Percentiles rank a stretch among this genome's conserved stretches.
These are phyloP conservation scores for Lipomyces lipofer DNA, from an alignment of 805 yeast genomes.

Conservation along the genomic window DNA sequence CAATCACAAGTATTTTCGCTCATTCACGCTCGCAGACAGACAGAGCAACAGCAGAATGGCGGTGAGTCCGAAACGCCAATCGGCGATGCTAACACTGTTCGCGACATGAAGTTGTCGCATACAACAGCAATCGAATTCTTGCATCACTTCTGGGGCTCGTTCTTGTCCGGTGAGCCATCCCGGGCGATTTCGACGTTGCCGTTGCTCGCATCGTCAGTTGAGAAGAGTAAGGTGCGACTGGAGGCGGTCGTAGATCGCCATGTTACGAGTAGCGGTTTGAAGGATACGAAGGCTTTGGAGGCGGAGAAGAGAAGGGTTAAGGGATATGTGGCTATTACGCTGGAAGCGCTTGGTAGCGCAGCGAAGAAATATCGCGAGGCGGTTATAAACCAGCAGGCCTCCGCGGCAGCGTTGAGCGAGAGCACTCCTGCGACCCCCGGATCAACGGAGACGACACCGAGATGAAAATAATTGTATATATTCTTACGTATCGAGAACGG, in stretches of 20 bases:
- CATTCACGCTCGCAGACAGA: conserved; percentile 25
- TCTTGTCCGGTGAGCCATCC: conserved; percentile 48
- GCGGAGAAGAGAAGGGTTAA: conserved; percentile 17
- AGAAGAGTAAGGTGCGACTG: conserved; percentile 51
- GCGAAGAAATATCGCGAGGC: conserved; percentile 5
- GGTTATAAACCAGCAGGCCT: conserved; percentile 12
- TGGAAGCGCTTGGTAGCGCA: conserved; percentile 16
- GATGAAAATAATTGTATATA: too few relatives aligned
- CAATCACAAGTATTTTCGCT: conserved; percentile 21
- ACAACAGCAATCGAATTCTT: conserved; percentile 74
- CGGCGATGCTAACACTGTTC: conserved; percentile 41
- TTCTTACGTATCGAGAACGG: too few relatives aligned
- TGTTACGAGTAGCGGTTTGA: neutral
- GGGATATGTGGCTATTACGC: conserved; percentile 14
- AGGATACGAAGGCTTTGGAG: conserved; percentile 28
- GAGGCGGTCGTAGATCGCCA: conserved; percentile 38
- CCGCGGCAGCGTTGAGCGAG: neutral
- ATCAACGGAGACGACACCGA: neutral
- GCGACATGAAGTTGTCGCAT: conserved; percentile 60
- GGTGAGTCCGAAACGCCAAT: conserved; percentile 36
- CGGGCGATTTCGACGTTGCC: conserved; percentile 46
- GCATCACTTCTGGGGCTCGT: conserved; percentile 71
- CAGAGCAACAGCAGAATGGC: conserved; percentile 24
- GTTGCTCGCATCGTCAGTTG: conserved; percentile 50
- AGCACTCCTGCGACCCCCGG: neutral